Evolutionary conservation across 495 filamentous ascomycete species (phyloP), one percentile per base, ranked within the genome.

Genomic region (Hypoxylon lienhwacheense): DNA sequence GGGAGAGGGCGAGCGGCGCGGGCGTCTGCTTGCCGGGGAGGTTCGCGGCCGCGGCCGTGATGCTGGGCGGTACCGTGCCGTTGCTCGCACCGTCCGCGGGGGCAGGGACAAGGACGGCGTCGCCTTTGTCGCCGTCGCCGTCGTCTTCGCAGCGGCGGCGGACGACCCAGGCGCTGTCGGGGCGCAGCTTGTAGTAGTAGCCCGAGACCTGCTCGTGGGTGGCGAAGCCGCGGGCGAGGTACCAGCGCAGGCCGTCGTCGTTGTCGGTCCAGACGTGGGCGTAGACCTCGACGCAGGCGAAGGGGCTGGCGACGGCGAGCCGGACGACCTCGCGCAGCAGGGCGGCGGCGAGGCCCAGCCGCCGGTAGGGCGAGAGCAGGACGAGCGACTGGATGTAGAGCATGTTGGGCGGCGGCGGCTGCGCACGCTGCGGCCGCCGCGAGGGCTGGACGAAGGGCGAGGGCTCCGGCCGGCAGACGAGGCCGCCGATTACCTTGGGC

Each of bases 221-320:
- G 11, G 76, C 72, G 56, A 98, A 98, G 3, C 92, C 90, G n/a
- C 90, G 78, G 47, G 81, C 80, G 15, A 67, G 56, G 76, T 98
- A 98, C 93, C 93, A 98, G 50, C 81, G 79, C 65, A 95, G 67
- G 0, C 81, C 93, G 32, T 96, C 93, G 7, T 81, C 79, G 65
- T 98, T 97, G 50, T 85, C 84, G 53, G 93, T 89, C 85, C 95
- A 97, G 1, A 97, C 93, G 73, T 98, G 93, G 10, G 93, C 93
- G 44, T 88, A 91, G 7, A 75, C 79, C 10, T 72, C 75, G 15
- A 71, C 35, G 35, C 60, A 56, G 28, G 67, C 44, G 19, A 63
- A 61, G 5, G 59, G 46, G 52, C 76, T 61, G 47, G 69, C 17
- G 42, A 62, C 45, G 14, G 71, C 73, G 50, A 69, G 66, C 3